A percentile compares a stretch with the other conserved stretches of the same genome.
Conservation (phyloP, 805 yeast species). For the Lipomyces sp. region DNA sequence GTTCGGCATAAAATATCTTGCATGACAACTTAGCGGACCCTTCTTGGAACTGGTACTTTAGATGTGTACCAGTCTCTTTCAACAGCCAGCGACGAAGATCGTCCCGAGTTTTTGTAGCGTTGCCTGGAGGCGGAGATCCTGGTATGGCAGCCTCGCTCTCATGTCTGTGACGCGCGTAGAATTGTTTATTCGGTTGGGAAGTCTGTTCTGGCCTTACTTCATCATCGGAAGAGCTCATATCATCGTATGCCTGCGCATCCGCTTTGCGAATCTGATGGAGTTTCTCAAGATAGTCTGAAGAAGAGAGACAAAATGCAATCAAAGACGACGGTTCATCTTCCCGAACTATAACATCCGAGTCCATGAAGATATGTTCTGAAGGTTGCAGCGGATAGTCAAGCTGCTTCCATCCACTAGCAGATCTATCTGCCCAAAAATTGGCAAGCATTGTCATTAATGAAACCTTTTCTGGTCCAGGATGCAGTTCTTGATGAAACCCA, state of each 20-base stretch:
- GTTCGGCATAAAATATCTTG: conserved; percentile 93
- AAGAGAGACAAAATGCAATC: conserved; percentile 88
- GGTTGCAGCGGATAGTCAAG: conserved; percentile 78
- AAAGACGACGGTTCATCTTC: conserved; percentile 97
- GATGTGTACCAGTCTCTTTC: conserved; percentile 83
- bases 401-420: conserved; percentile 95
- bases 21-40: conserved; percentile 84
- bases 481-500: conserved; percentile 26
- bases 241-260: conserved; percentile 23
- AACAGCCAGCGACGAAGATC: conserved; percentile 70
- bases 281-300: conserved; percentile 78
- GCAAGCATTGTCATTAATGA: conserved; percentile 82
- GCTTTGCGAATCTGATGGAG: conserved; percentile 50
- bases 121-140: conserved; percentile 18
- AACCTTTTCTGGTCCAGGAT: conserved; percentile 57
- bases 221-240: conserved; percentile 24
- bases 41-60: conserved; percentile 89
- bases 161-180: conserved; percentile 14
- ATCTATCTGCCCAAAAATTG: conserved; percentile 96
- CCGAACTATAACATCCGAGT: conserved; percentile 88
- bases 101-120: conserved; percentile 15
- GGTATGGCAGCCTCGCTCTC: conserved; percentile 15
- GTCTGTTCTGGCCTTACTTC: conserved; percentile 18
- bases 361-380: conserved; percentile 89
- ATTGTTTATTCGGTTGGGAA: conserved; percentile 24